Conservation (phyloP, 352 stramenopile species). For the Elongisporangium senticosum region DNA sequence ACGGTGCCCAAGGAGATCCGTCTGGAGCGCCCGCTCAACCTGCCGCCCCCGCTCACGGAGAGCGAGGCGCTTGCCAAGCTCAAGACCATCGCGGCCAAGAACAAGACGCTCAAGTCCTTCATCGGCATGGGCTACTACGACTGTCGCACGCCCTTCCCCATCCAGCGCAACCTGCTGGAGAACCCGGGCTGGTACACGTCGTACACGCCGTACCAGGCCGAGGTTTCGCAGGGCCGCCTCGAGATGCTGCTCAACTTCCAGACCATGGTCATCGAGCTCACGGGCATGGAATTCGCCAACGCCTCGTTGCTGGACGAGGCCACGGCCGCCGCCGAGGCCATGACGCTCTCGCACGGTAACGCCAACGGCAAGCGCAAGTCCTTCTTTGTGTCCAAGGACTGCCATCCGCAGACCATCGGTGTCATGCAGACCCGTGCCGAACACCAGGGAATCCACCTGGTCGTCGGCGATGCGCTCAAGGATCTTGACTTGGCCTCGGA, state of each 20-base stretch:
- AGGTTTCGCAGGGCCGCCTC: slow-evolving; percentile 98
- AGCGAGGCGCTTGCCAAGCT: slow-evolving; percentile 91
- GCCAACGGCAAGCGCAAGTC: slow-evolving; percentile 92
- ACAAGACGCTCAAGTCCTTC: slow-evolving; percentile 94
- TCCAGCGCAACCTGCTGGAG: slow-evolving; percentile 97
- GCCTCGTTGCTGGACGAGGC: slow-evolving; percentile 97
- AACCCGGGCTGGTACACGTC: slow-evolving; percentile 99
- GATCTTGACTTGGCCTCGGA: slow-evolving; percentile 84
- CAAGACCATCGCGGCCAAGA: slow-evolving; percentile 91
- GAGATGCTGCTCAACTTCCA: slow-evolving; percentile 99
- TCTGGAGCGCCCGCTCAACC: slow-evolving; percentile 41
- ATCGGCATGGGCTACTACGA: slow-evolving; percentile 99
- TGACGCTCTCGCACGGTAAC: slow-evolving; percentile 94
- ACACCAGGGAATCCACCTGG: slow-evolving; percentile 90
- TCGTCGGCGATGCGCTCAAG: slow-evolving; percentile 83
- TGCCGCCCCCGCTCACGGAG: slow-evolving; percentile 85
- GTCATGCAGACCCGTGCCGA: slow-evolving; percentile 92
- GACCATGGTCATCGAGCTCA: slow-evolving; percentile 96
- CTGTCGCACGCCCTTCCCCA: slow-evolving; percentile 93
- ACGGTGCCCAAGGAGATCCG: slow-evolving; percentile 95
- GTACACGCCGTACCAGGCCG: slow-evolving; percentile 98
- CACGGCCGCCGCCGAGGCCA: slow-evolving; percentile 98
- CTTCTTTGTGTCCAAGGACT: slow-evolving; percentile 95
- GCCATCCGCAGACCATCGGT: slow-evolving; percentile 89
- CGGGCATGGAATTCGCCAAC: slow-evolving; percentile 95